Evolutionary conservation across 768 basidiomycete genomes (phyloP), one percentile per base, ranked within the genome.

Genomic region (Termitomyces sp.): DNA sequence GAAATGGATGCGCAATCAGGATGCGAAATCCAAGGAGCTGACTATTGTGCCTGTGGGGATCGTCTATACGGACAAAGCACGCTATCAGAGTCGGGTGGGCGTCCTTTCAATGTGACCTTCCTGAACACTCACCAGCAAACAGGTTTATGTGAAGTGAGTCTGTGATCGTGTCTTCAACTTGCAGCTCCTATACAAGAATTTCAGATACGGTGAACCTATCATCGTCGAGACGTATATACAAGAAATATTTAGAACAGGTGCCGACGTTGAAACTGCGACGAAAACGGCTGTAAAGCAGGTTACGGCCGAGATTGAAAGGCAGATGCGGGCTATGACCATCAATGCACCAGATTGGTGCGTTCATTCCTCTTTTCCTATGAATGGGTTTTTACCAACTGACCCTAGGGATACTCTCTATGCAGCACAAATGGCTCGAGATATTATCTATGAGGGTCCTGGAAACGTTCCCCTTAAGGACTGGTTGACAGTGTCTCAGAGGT

Each of bases 31-130:
- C 30, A 64, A 56, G 59, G 68, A 75, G 35, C 71, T 84, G 43
- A 63, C 75, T 1, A 75, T 88, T 58, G 72, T 89, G 1, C 88
- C 87, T 0, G 83, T 83, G n/a, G 80, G 77, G 1, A 80, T 91
- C 54, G 84, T 84, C 10, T 92, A 90, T 70, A 83, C 81, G 18
- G 79, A 89, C 64, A 88, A 91, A 72, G 72, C 80, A 10, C 26
- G 51, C 26, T 52, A 52, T 40, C 51, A 28, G 18, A 52, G 51
- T 28, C 36, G 51, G 24, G 51, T 52, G 12, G 8, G 51, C 18
- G 16, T 7, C n/a, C 24, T 40, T 40, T 13, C 16, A 28, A 28
- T 28, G 24, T 16, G 36, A 52, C 1, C 18, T n/a, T 52, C 16
- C 9, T 51, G 36, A 40, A 10, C 26, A 52, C 36, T 52, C 6